Base-by-base conservation (phyloP, 1,284 basidiomycete species). In the Microbotryum intermedium region DNA sequence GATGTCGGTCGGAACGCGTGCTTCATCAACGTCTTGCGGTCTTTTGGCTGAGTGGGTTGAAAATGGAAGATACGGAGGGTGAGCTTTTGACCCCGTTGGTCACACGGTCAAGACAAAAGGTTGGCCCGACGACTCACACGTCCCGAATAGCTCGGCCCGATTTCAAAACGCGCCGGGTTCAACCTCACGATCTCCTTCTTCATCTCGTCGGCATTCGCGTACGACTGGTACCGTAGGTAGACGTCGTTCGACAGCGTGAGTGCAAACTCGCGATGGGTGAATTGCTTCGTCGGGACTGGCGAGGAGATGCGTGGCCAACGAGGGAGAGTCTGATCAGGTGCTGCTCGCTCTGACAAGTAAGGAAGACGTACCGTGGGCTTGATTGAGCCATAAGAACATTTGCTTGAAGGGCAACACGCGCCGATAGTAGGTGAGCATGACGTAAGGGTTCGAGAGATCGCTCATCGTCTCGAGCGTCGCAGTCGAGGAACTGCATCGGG, bases 211-310 rank as follows among this genome's bases (percentile, higher is more conserved):
- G 81, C 81, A 28, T 80, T 84, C 39, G 79, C 79, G 75, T 95
- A 98, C 6, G 90, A 95, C 73, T 95, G 87, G 79, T 97, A 98
- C 11, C 94, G 87, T 58, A 98, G 80, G 74, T 98, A 97, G 6
- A 90, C 85, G 69, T 97, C 93, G 61, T 87, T 88, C 56, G 82
- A 82, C 18, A 99, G 82, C 2, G 93, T 97, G 73, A 97, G 94
- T n/a, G 94, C 87, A 74, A 98, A 95, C 75, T 98, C 94, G 72
- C 94, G 86, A 72, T 97, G 83, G 7, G 88, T 88, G 76, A 89
- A 94, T 56, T 89, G 82, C 65, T 83, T 83, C 6, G 75, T 72
- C 1, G 79, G 79, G 28, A 76, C 78, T 80, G 68, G n/a, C 20
- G 30, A 23, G 5, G 45, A 23, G 8, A 20, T 4, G 45, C 42